These are phyloP conservation scores for Petunia secreta DNA, from an alignment of 257 asterid species.

Conservation along the genomic window DNA sequence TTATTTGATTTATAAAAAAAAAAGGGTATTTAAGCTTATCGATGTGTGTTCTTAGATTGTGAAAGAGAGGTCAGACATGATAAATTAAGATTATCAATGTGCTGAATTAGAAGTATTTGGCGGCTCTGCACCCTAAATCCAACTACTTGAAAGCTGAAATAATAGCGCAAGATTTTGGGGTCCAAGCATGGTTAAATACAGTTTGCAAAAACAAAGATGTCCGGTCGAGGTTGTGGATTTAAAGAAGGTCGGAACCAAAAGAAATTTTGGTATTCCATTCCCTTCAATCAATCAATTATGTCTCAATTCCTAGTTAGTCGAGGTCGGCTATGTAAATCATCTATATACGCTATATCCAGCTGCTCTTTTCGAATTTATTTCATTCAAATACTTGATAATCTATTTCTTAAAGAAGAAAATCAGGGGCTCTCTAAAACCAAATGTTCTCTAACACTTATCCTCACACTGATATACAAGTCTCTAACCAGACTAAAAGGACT, in stretches of 20 bases:
- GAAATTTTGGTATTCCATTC: neutral
- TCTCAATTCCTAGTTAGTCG: neutral
- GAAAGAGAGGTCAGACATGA: neutral
- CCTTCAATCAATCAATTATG: neutral
- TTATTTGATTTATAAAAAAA: neutral
- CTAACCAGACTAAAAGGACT: neutral
- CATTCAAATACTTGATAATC: neutral
- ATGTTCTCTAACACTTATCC: neutral
- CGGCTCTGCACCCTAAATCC: neutral
- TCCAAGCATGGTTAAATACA: constrained; percentile 13
- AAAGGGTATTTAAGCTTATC: neutral
- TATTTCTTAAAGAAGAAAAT: neutral
- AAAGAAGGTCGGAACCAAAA: neutral
- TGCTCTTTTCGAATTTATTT: neutral
- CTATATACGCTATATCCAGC: constrained; percentile 10
- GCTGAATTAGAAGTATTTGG: neutral
- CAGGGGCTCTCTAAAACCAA: neutral
- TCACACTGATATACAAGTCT: neutral
- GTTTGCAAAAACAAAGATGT: neutral
- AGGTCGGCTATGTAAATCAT: neutral
- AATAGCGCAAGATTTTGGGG: neutral
- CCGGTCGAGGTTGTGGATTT: neutral
- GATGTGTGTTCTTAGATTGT: neutral
- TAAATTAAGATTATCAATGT: neutral
- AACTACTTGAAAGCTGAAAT: neutral